Evolutionary conservation across 2,329 filamentous ascomycete genomes (phyloP).

Genomic region (Colletotrichum sp.): DNA sequence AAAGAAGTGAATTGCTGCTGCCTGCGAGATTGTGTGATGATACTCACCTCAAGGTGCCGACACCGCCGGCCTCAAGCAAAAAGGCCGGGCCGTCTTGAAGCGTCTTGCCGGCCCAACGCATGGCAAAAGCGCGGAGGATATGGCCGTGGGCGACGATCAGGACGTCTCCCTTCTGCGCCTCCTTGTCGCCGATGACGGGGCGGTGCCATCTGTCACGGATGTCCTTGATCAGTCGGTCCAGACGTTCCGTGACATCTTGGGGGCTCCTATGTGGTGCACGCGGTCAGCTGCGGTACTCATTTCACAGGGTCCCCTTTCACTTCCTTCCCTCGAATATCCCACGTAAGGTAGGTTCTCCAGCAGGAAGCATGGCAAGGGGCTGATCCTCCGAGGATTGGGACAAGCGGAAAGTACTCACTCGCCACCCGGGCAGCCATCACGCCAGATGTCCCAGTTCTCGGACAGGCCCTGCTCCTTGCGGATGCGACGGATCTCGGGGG

Average conservation of each 20-base stretch:
- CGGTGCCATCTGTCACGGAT: conserved; percentile 72
- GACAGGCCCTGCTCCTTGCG: conserved; percentile 62
- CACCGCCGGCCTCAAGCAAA: conserved; percentile 86
- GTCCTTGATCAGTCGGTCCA: conserved; percentile 78
- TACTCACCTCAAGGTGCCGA: conserved; percentile 75
- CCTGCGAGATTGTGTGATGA: background rate
- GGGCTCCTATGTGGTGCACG: conserved; percentile 59
- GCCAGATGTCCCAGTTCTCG: conserved; percentile 83
- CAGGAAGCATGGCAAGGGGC: background rate
- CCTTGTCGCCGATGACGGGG: conserved; percentile 56
- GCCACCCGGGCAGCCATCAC: conserved; percentile 84
- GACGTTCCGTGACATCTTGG: conserved; percentile 70
- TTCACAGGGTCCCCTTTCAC: background rate
- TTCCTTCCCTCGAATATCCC: background rate
- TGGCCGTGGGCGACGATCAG: conserved; percentile 87
- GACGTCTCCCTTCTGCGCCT: conserved; percentile 41
- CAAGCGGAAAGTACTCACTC: conserved; percentile 62
- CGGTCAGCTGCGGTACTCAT: background rate
- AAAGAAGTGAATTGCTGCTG: background rate
- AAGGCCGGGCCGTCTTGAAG: conserved; percentile 79
- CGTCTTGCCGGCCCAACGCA: conserved; percentile 80
- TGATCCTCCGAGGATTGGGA: background rate
- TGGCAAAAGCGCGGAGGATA: conserved; percentile 85
- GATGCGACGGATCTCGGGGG: conserved; percentile 66
- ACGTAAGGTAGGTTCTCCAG: background rate